These are phyloP conservation scores for Mrakia hoshinonis DNA, from an alignment of 768 basidiomycete genomes.

Conservation along the genomic window DNA sequence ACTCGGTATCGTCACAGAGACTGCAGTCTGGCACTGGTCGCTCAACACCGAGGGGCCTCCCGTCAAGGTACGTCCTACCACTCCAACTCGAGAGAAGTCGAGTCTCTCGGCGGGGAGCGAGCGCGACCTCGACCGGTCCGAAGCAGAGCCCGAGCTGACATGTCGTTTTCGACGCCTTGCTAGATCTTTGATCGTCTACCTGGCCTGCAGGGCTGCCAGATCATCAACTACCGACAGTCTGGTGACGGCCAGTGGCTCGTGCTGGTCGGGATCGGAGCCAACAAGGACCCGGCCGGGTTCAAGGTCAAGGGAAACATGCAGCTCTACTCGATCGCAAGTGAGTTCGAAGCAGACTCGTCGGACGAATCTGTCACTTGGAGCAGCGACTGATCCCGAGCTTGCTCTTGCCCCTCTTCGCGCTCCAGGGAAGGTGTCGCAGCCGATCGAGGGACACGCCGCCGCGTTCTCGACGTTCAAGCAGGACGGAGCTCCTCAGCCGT, in stretches of 20 bases:
- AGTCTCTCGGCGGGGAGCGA: not conserved
- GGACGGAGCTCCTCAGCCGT: conserved; percentile 73
- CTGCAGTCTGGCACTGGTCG: conserved; percentile 86
- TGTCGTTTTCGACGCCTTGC: conserved; percentile 37
- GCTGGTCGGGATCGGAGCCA: conserved; percentile 85
- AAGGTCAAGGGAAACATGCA: conserved; percentile 99
- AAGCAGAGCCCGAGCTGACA: not conserved
- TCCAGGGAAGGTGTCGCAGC: conserved; percentile 64
- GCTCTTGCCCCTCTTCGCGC: not conserved
- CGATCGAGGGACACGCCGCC: conserved; percentile 97
- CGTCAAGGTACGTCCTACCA: conserved; percentile 34
- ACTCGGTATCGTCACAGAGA: conserved; percentile 91
- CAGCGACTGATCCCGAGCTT: not conserved
- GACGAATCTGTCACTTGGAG: not conserved
- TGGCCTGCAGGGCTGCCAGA: conserved; percentile 86
- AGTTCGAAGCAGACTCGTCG: conserved; percentile 33
- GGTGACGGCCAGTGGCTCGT: conserved; percentile 96
- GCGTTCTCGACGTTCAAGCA: conserved; percentile 85
- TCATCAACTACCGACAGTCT: conserved; percentile 94
- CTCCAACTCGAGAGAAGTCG: not conserved
- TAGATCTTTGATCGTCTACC: conserved; percentile 95
- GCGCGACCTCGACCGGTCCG: not conserved
- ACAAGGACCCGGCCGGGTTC: conserved; percentile 73
- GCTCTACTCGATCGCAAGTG: conserved; percentile 82
- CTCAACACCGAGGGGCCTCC: conserved; percentile 40